Conservation (phyloP, 2,329 filamentous ascomycete genomes). For the Akanthomyces uredinophilus region DNA sequence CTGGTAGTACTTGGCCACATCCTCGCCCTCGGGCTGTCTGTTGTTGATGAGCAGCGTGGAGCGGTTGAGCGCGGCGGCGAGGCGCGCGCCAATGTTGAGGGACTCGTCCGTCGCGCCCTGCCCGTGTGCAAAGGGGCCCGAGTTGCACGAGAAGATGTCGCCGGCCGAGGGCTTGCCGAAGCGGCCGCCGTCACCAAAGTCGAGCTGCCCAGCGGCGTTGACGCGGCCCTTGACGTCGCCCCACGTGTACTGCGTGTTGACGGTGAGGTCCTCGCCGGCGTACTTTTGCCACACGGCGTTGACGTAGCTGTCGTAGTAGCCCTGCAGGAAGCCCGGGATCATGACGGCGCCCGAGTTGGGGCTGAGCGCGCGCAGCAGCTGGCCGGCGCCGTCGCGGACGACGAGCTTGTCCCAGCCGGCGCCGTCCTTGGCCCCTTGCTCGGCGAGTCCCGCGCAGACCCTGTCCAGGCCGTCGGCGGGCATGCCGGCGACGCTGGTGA, state of each 20-base stretch:
- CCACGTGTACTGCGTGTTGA: slow-evolving; percentile 52
- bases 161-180: slow-evolving; percentile 43
- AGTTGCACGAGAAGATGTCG: slow-evolving; percentile 49
- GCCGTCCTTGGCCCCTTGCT: slow-evolving; percentile 41
- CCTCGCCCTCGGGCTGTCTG: slow-evolving; percentile 49
- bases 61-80: slow-evolving; percentile 71
- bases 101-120: slow-evolving; percentile 39
- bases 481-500: slow-evolving; percentile 46
- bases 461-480: slow-evolving; percentile 40
- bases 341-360: slow-evolving; percentile 46
- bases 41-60: slow-evolving; percentile 56
- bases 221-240: slow-evolving; percentile 44
- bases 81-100: slow-evolving; percentile 64
- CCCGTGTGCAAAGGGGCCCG: slow-evolving; percentile 50
- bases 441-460: slow-evolving; percentile 40
- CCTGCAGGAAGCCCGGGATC: slow-evolving; percentile 39
- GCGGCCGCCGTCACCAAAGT: slow-evolving; percentile 30
- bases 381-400: slow-evolving; percentile 29
- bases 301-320: slow-evolving; percentile 48
- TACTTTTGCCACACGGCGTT: slow-evolving; percentile 50
- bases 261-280: slow-evolving; percentile 34
- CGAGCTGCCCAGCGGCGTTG: slow-evolving; percentile 25
- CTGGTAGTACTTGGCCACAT: slow-evolving; percentile 47
- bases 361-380: slow-evolving; percentile 46
- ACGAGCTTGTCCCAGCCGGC: slow-evolving; percentile 50